phyloP scores from a whole-genome alignment of 495 filamentous ascomycete species.

The Lasiosphaeriaceae sp. region DNA sequence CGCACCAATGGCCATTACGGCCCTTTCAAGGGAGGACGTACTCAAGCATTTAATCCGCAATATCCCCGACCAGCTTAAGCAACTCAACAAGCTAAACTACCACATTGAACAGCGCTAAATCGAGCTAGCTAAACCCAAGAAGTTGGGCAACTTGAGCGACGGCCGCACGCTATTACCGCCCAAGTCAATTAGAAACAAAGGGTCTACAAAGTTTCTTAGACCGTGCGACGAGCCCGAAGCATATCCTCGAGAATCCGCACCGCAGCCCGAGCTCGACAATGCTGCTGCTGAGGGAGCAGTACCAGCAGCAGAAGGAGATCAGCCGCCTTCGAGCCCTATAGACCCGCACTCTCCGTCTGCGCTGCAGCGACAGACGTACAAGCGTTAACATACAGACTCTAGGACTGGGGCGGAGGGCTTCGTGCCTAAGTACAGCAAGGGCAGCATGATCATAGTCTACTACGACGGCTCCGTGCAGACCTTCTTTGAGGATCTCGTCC shows the following conservation, averaged over 20 bases:
- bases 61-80: slow-evolving; percentile 63
- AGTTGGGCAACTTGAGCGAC: slow-evolving; percentile 6
- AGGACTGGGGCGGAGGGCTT: slow-evolving; percentile 47
- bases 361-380: slow-evolving; percentile 43
- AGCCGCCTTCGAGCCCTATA: slow-evolving; percentile 18
- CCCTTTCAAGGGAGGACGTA: too few relatives aligned
- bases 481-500: slow-evolving; percentile 74
- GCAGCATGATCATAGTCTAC: slow-evolving; percentile 79
- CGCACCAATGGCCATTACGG: too few relatives aligned
- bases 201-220: slow-evolving; percentile 60
- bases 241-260: slow-evolving; percentile 21
- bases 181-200: slow-evolving; percentile 50
- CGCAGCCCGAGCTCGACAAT: slow-evolving; percentile 13
- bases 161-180: slow-evolving; percentile 13
- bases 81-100: slow-evolving; percentile 62
- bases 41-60: slow-evolving; percentile 59
- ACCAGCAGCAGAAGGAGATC: slow-evolving; percentile 9
- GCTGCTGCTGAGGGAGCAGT: too few relatives aligned
- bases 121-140: slow-evolving; percentile 54
- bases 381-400: slow-evolving; percentile 57
- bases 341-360: slow-evolving; percentile 41
- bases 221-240: slow-evolving; percentile 46
- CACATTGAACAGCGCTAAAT: slow-evolving; percentile 66
- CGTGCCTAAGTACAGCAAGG: slow-evolving; percentile 58
- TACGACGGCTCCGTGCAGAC: slow-evolving; percentile 85